Conservation (phyloP, 1,284 basidiomycete genomes). For the Cutaneotrichosporon arboriforme region DNA sequence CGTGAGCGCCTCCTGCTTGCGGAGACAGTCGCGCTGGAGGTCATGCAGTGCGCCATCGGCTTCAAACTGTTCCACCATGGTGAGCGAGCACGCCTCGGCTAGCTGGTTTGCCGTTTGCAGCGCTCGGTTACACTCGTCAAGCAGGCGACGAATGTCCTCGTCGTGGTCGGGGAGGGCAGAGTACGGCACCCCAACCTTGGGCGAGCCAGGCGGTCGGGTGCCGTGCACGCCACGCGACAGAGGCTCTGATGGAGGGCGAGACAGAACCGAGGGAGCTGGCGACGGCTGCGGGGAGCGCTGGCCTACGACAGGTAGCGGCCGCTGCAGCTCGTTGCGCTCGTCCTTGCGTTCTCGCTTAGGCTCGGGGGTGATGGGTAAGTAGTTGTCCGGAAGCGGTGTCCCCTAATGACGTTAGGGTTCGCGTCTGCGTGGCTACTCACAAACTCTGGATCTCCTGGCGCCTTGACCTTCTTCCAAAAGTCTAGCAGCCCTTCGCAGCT, state of each 20-base stretch:
- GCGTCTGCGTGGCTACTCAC: slow-evolving; percentile 20
- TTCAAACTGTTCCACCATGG: slow-evolving; percentile 34
- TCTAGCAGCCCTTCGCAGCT: slow-evolving; percentile 39
- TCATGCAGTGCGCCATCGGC: slow-evolving; percentile 35
- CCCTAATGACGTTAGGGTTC: slow-evolving; percentile 28
- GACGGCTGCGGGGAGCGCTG: slow-evolving; percentile 1
- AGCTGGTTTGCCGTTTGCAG: slow-evolving; percentile 39
- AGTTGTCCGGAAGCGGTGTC: slow-evolving; percentile 33
- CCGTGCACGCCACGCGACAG: neutral
- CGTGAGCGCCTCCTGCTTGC: slow-evolving; percentile 44
- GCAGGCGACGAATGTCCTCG: slow-evolving; percentile 37
- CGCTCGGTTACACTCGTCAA: slow-evolving; percentile 37
- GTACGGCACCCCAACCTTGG: slow-evolving; percentile 24
- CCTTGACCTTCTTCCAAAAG: slow-evolving; percentile 44
- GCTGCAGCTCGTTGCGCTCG: neutral
- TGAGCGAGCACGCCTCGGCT: slow-evolving; percentile 36
- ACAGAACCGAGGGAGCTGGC: slow-evolving; percentile 5
- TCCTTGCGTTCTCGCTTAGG: neutral
- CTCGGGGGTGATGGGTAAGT: slow-evolving; percentile 5
- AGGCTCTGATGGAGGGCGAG: slow-evolving; percentile 7
- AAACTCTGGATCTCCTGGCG: slow-evolving; percentile 39
- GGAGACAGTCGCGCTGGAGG: slow-evolving; percentile 45
- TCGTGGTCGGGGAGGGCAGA: slow-evolving; percentile 32
- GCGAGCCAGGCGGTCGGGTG: neutral
- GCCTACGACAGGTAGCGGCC: neutral